These are phyloP conservation scores for Circinella umbellata DNA, from an alignment of 371 early-diverging fungal species.

Conservation along the genomic window DNA sequence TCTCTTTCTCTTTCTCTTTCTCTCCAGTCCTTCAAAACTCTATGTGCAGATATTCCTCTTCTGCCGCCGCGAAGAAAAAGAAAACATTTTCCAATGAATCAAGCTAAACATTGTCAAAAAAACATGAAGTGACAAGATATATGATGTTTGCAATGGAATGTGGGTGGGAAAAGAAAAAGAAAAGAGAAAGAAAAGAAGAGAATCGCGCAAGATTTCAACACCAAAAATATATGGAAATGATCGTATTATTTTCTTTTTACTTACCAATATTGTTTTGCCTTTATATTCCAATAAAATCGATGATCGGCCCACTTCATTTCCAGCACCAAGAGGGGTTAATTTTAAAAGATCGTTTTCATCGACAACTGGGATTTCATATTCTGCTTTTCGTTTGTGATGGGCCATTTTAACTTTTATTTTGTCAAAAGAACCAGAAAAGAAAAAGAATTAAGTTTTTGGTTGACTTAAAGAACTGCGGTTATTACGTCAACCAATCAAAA, in stretches of 20 bases:
- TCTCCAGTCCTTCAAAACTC: too few relatives aligned
- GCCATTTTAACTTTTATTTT: slow-evolving; percentile 28
- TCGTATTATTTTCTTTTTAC: slow-evolving; percentile 15
- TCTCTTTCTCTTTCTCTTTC: background rate
- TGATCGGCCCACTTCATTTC: slow-evolving; percentile 99
- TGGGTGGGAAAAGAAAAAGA: background rate
- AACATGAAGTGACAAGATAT: background rate
- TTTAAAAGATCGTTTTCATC: slow-evolving; percentile 74
- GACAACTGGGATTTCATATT: slow-evolving; percentile 53
- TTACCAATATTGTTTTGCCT: slow-evolving; percentile 94
- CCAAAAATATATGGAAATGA: background rate
- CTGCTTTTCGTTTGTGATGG: slow-evolving; percentile 53
- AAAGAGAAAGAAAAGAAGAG: slow-evolving; percentile 1
- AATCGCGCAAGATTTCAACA: background rate
- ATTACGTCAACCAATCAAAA: too few relatives aligned
- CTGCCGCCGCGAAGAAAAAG: too few relatives aligned
- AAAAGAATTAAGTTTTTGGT: background rate
- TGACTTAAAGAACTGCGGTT: too few relatives aligned
- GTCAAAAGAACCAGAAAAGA: background rate
- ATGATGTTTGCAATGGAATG: background rate
- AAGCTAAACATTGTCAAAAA: background rate
- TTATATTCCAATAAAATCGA: slow-evolving; percentile 97
- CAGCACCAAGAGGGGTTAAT: slow-evolving; percentile 98
- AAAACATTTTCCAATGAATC: too few relatives aligned
- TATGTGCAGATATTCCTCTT: too few relatives aligned